phyloP scores from a whole-genome alignment of 164 flowering plant species.

The Cinnamomum micranthum region DNA sequence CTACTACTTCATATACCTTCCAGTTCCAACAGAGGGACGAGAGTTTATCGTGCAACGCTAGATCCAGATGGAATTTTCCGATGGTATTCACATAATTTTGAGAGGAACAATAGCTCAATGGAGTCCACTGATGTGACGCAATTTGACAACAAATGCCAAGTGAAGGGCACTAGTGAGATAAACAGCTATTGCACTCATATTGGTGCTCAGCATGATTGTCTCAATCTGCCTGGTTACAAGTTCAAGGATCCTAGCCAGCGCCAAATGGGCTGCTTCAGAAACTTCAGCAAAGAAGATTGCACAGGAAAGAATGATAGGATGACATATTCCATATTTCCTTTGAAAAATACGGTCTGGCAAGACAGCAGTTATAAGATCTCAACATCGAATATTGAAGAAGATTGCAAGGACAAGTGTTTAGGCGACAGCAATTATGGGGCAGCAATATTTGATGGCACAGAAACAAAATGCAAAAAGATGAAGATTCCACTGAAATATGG shows the following conservation, averaged over 20 bases:
- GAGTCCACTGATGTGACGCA: background rate
- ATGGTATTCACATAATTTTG: background rate
- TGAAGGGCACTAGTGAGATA: conserved; percentile 8
- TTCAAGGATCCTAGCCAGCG: background rate
- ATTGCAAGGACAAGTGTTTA: background rate
- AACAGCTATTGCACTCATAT: background rate
- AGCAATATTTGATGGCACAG: background rate
- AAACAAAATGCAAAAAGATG: conserved; percentile 14
- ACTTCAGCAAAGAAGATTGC: background rate
- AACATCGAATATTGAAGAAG: background rate
- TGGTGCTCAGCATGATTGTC: background rate
- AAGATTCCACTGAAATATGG: conserved; percentile 29
- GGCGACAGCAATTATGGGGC: background rate
- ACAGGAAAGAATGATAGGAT: background rate
- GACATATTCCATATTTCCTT: background rate
- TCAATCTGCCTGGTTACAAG: background rate
- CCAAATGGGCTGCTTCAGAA: background rate
- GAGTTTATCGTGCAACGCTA: conserved; percentile 14
- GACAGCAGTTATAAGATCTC: background rate
- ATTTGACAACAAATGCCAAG: background rate
- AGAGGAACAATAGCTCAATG: background rate
- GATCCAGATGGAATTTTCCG: conserved; percentile 13
- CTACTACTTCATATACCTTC: background rate
- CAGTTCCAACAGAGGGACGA: background rate
- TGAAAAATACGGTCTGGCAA: background rate